These are phyloP conservation scores for Xylariales sp. DNA, from an alignment of 2,329 filamentous ascomycete genomes.

Conservation along the genomic window DNA sequence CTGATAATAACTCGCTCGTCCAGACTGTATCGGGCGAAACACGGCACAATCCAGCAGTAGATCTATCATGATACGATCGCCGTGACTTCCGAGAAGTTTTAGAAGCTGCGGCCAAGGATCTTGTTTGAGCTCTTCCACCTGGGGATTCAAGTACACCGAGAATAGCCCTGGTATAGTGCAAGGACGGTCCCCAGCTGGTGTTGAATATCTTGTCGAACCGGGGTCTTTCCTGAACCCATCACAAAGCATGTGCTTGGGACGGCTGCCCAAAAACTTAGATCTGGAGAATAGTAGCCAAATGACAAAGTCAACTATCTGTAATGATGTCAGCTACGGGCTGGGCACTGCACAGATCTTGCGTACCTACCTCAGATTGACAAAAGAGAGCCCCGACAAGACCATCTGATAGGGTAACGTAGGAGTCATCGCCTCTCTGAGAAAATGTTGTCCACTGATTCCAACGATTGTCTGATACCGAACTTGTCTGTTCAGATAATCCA, in stretches of 20 bases:
- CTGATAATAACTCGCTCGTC: conserved; percentile 68
- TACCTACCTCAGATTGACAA: conserved; percentile 61
- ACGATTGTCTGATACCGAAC: conserved; percentile 30
- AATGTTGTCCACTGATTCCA: conserved; percentile 56
- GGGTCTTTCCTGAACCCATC: conserved; percentile 67
- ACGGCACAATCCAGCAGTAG: conserved; percentile 74
- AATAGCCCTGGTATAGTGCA: conserved; percentile 62
- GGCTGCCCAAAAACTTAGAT: conserved; percentile 37
- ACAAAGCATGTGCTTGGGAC: conserved; percentile 72
- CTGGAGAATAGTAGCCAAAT: conserved; percentile 74
- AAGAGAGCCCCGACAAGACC: conserved; percentile 38
- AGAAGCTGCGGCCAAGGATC: conserved; percentile 73
- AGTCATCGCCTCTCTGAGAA: conserved; percentile 59
- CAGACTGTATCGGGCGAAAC: conserved; percentile 59
- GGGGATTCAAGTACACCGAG: conserved; percentile 61
- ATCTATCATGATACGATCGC: conserved; percentile 73
- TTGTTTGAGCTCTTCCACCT: conserved; percentile 64
- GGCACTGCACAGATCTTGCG: too few species aligned
- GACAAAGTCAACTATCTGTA: conserved; percentile 69
- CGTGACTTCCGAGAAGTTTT: conserved; percentile 66
- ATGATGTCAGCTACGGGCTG: too few species aligned
- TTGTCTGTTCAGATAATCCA: conserved; percentile 39
- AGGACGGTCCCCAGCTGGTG: conserved; percentile 20
- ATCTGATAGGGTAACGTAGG: conserved; percentile 47
- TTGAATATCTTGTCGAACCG: conserved; percentile 14